Percentiles rank a stretch among this genome's conserved stretches.
phyloP scores from a whole-genome alignment of 805 yeast species.

The Yamadazyma sp. region DNA sequence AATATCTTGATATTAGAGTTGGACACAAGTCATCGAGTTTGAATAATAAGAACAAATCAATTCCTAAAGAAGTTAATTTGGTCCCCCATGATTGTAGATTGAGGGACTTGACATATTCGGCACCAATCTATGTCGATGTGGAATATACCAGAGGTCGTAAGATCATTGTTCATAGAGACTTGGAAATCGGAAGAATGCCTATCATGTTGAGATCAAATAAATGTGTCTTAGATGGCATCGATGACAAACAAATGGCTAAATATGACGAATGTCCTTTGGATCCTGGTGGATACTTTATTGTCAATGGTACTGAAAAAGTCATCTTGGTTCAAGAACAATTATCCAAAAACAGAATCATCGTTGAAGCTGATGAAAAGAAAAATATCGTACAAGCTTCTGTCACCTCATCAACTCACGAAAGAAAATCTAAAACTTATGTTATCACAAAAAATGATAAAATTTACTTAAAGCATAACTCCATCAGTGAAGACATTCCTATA shows the following conservation, averaged over 20 bases:
- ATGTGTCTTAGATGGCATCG: conserved; percentile 78
- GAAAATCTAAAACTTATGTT: conserved; percentile 96
- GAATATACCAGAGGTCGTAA: conserved; percentile 95
- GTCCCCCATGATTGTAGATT: conserved; percentile 96
- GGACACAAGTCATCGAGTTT: conserved; percentile 69
- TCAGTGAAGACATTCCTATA: conserved; percentile 92
- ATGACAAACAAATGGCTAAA: conserved; percentile 81
- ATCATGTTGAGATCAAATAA: conserved; percentile 92
- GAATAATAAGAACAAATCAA: conserved; percentile 20
- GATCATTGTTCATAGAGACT: conserved; percentile 82
- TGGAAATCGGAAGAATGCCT: conserved; percentile 99
- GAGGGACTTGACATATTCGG: conserved; percentile 90
- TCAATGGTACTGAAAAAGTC: conserved; percentile 97
- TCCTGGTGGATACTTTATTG: conserved; percentile 98
- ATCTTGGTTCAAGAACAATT: conserved; percentile 95
- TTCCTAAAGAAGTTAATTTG: conserved; percentile 55
- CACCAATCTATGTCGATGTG: conserved; percentile 94
- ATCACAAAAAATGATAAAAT: conserved; percentile 87
- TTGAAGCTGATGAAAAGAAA: conserved; percentile 95
- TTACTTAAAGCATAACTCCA: conserved; percentile 91
- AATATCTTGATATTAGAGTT: conserved; percentile 88
- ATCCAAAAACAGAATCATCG: conserved; percentile 95
- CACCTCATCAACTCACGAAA: conserved; percentile 95
- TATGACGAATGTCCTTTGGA: conserved; percentile 94
- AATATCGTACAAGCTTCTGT: conserved; percentile 95